Evolutionary conservation across 768 basidiomycete genomes (phyloP), one percentile per base, ranked within the genome.

Genomic region (Lepiota subincarnata): DNA sequence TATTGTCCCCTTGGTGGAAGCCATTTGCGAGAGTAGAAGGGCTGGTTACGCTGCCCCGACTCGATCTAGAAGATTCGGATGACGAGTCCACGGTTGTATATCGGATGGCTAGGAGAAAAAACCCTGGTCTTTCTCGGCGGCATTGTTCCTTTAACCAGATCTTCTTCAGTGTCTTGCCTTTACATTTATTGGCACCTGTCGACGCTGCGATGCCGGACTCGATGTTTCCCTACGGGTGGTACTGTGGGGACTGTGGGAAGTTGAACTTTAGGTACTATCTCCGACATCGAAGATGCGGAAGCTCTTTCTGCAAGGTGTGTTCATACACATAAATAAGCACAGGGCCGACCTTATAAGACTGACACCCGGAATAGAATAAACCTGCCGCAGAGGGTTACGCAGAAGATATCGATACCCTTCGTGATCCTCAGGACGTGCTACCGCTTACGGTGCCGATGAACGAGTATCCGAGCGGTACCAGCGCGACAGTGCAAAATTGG

Each of bases 201-300:
- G 63, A 64, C 16, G 55, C 55, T 18, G 57, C 56, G 22, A 57
- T 63, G n/a, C 48, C 64, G 26, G 70, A 71, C 28, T 70, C 68
- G 35, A 63, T 60, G 1, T 70, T 80, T 48, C 75, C 72, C 26
- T 57, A 58, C 1, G 81, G 80, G 6, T 83, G 79, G 80, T 73
- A 70, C 54, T 82, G 81, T 55, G 53, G 20, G 1, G 46, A 56
- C 0, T 82, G 81, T 53, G 80, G 80, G 20, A 69, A 74, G 60
- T 61, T 82, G 20, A 82, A 80, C 45, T 70, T 69, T 41, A 75
- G 80, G 58, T 57, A 55, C 11, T 65, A 67, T 42, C 67, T 82
- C 64, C 69, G 81, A 50, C 75, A 78, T 56, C 69, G 78, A 43
- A 65, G 68, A 56, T 83, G 81, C 60, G 57, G 61, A 11, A 75